Conservation (phyloP, 805 yeast species). For the Kodamaea kaohsiungensis region DNA sequence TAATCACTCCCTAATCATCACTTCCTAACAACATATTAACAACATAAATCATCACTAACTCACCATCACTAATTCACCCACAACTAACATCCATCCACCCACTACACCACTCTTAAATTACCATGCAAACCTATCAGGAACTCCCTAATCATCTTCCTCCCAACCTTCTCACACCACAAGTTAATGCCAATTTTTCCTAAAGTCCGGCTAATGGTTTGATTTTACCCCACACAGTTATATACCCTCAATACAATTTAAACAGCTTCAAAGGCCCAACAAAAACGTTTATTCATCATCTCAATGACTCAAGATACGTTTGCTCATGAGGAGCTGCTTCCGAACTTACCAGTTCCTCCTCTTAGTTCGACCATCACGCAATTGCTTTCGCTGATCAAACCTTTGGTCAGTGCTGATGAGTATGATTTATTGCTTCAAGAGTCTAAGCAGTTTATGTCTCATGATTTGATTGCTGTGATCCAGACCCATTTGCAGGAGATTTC, state of each 20-base stretch:
- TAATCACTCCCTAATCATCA: too few species aligned
- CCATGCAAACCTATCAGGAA: neutral
- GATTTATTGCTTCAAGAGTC: constrained; percentile 45
- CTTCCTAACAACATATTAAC: too few species aligned
- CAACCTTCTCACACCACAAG: neutral
- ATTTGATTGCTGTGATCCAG: constrained; percentile 50
- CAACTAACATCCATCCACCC: neutral
- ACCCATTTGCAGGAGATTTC: constrained; percentile 52
- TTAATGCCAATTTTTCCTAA: neutral
- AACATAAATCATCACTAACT: too few species aligned
- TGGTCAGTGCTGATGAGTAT: constrained; percentile 55
- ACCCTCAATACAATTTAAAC: neutral
- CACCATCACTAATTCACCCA: neutral
- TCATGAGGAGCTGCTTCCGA: constrained; percentile 49
- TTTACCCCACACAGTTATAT: neutral
- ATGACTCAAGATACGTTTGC: constrained; percentile 30
- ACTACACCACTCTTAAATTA: neutral
- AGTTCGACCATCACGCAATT: constrained; percentile 52
- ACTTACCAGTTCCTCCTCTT: constrained; percentile 63
- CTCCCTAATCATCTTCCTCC: neutral
- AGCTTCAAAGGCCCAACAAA: neutral
- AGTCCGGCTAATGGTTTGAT: neutral
- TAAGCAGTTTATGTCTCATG: constrained; percentile 44
- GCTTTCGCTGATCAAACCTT: constrained; percentile 58
- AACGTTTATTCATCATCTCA: neutral